Base-by-base conservation (phyloP, 2,329 filamentous ascomycete genomes). In the Echinosphaeria canescens region DNA sequence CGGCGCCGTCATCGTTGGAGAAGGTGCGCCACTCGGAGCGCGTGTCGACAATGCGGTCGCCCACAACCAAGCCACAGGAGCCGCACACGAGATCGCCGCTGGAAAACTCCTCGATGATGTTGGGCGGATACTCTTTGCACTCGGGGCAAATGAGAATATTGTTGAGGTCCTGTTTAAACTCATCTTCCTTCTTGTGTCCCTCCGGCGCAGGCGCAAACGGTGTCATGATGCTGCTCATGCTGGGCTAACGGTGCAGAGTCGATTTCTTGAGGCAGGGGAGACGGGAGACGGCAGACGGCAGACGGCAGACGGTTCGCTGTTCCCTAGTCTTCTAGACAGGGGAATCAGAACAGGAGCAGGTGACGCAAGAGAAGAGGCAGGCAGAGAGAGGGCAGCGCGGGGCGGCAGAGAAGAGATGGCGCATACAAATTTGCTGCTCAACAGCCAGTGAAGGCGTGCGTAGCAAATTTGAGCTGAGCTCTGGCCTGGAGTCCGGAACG, bases 21-120 rank as follows among this genome's bases (percentile, higher is more conserved):
- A 98, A 98, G 1, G 88, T 98, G 46, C 88, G 80, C 88, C 88
- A 98, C 54, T 98, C 88, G 25, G 82, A 92, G 34, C 90, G 76
- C 33, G 80, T 90, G 46, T 98, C 90, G 43, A 98, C 84, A 46
- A 88, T 82, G 36, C 81, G 75, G 42, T 85, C 78, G 32, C 78
- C 76, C 16, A 98, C 65, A 5, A 98, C 88, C 18, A 93, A 61
- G 20, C 88, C 88, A 42, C 88, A 98, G 33, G 75, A 81, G 31
- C 66, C 76, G 46, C 88, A 98, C 29, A 98, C 81, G 46, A 90
- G 79, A 48, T 98, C 88, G 35, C 81, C 80, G 19, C 73, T 78
- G 5, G 82, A 82, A 44, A 85, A 88, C 46, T 95, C 88, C 44
- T 95, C 88, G 24, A 88, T 67, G 19, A 98, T 59, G 36, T 92